Conservation (phyloP, 805 yeast genomes). For the Lachancea nothofagi region DNA sequence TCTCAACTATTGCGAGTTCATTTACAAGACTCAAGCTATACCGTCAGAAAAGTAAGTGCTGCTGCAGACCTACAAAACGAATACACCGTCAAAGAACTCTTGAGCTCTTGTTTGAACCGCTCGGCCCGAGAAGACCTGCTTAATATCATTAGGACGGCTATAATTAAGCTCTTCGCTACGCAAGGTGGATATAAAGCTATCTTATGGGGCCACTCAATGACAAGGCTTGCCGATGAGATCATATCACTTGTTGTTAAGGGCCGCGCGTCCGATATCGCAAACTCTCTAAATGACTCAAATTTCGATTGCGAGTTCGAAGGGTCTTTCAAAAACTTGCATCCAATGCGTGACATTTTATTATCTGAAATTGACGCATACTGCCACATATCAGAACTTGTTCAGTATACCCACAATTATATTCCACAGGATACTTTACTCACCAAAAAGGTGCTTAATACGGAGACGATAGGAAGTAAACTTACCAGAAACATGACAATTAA, state of each 20-base stretch:
- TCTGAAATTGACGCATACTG: conserved; percentile 61
- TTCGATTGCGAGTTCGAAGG: conserved; percentile 27
- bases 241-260: conserved; percentile 80
- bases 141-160: conserved; percentile 41
- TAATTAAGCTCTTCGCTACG: conserved; percentile 44
- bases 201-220: conserved; percentile 74
- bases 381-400: conserved; percentile 31
- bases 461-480: conserved; percentile 9
- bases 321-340: conserved; percentile 50
- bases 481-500: conserved; percentile 73
- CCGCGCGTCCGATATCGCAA: conserved; percentile 65
- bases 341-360: conserved; percentile 67
- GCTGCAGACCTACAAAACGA: neutral
- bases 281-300: conserved; percentile 42
- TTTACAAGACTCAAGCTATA: conserved; percentile 4
- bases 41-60: neutral
- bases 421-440: conserved; percentile 20
- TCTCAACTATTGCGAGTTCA: conserved; percentile 20
- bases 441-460: conserved; percentile 32
- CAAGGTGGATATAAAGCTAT: conserved; percentile 46
- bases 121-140: conserved; percentile 64
- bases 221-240: conserved; percentile 74
- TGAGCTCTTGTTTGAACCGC: conserved; percentile 38
- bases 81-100: conserved; percentile 12
- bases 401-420: conserved; percentile 26